These are phyloP conservation scores for Pelargonium citronellum DNA, from an alignment of 441 rosid species.

Conservation along the genomic window DNA sequence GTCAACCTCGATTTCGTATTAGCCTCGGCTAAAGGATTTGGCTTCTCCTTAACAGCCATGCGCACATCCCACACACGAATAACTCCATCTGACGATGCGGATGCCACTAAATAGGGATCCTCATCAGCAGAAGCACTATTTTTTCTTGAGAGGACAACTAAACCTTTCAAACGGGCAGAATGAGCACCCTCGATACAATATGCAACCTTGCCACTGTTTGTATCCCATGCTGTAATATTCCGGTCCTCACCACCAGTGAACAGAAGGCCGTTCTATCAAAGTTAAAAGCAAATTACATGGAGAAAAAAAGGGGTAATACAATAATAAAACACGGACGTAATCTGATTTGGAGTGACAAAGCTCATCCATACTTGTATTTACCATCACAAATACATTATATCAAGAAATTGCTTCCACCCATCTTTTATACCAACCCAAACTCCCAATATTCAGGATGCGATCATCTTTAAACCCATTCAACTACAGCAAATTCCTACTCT, in stretches of 20 bases:
- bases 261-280: constrained; percentile 62
- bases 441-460: neutral
- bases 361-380: neutral
- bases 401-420: neutral
- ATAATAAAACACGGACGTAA: too few relatives aligned
- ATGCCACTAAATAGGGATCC: constrained; percentile 66
- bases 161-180: constrained; percentile 74
- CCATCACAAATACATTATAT: neutral
- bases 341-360: too few relatives aligned
- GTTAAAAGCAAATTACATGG: constrained; percentile 8
- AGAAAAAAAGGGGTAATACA: neutral
- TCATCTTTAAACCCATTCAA: neutral
- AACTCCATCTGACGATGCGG: constrained; percentile 86
- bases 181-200: constrained; percentile 72
- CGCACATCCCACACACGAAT: constrained; percentile 92
- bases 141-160: constrained; percentile 60
- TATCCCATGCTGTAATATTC: constrained; percentile 84
- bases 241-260: constrained; percentile 88
- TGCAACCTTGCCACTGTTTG: constrained; percentile 68
- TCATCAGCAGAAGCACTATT: constrained; percentile 38
- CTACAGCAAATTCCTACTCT: neutral
- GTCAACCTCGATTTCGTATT: constrained; percentile 83
- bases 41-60: constrained; percentile 55
- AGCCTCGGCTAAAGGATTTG: constrained; percentile 70
- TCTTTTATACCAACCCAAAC: neutral